A percentile compares a stretch with the other conserved stretches of the same genome.
phyloP scores from a whole-genome alignment of 306 rosid genomes.

The Fragaria ananassa region DNA sequence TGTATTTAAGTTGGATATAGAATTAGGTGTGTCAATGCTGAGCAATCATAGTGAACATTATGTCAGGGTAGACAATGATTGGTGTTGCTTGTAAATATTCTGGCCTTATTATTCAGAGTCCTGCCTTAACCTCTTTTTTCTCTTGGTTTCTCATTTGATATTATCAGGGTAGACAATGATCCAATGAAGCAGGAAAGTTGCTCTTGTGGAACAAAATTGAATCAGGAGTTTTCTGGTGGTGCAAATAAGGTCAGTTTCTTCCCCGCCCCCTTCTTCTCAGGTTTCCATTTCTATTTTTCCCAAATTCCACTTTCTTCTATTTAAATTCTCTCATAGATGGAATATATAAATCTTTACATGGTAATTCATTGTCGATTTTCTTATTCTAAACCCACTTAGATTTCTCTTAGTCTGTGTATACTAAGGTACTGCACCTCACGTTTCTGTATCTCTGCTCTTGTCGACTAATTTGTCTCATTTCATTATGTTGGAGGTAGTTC shows the following conservation, averaged over 20 bases:
- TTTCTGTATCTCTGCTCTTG: not conserved
- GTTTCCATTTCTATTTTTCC: not conserved
- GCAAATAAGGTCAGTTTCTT: conserved; percentile 47
- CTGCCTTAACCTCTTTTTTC: not conserved
- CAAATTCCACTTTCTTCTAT: not conserved
- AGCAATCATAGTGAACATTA: not conserved
- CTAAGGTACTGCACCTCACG: not conserved
- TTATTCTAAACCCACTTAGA: not conserved
- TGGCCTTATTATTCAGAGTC: not conserved
- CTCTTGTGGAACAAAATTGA: conserved; percentile 21
- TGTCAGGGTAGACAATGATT: not conserved
- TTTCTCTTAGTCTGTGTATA: not conserved
- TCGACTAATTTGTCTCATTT: not conserved
- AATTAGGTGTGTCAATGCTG: not conserved
- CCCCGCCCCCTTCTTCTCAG: not conserved
- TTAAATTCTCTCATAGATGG: not conserved
- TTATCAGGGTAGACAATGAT: conserved; percentile 50
- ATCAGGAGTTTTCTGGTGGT: conserved; percentile 31
- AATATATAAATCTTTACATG: not conserved
- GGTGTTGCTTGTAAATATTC: not conserved
- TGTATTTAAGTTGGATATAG: not conserved
- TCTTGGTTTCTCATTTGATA: conserved; percentile 11
- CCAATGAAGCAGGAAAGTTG: conserved; percentile 26
- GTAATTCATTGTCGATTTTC: not conserved
- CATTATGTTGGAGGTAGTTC: not conserved